Evolutionary conservation across 805 yeast species (phyloP).

Genomic region (Komagataella mondaviorum): DNA sequence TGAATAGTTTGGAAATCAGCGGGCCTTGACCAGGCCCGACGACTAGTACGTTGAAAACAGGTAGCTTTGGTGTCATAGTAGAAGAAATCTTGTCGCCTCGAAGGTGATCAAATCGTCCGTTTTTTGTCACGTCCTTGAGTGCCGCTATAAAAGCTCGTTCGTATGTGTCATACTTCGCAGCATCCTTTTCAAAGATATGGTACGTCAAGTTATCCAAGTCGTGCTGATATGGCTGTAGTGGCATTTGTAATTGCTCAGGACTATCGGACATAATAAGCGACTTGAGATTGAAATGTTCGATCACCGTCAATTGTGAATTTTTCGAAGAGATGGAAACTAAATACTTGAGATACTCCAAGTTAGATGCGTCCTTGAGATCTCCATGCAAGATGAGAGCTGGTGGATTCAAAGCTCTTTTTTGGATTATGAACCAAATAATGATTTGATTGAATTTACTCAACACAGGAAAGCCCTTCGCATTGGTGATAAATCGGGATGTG

Average conservation of each 20-base stretch:
- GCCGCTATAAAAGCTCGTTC: constrained; percentile 50
- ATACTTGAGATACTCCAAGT: constrained; percentile 8
- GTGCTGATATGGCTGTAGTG: constrained; percentile 59
- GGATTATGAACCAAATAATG: constrained; percentile 28
- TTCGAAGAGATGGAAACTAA: constrained; percentile 14
- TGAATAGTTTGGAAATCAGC: constrained; percentile 39
- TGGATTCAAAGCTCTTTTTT: constrained; percentile 24
- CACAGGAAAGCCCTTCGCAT: constrained; percentile 53
- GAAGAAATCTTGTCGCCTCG: constrained; percentile 3
- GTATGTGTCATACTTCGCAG: constrained; percentile 55
- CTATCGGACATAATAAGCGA: constrained; percentile 6
- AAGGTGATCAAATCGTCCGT: constrained; percentile 8
- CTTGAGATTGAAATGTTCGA: constrained; percentile 4
- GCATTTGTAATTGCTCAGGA: constrained; percentile 21
- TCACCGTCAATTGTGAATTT: constrained; percentile 12
- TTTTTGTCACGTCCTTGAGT: constrained; percentile 19
- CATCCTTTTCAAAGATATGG: constrained; percentile 58
- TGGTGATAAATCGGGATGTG: constrained; percentile 40
- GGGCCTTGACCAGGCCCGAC: constrained; percentile 91
- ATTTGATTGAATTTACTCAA: constrained; percentile 43
- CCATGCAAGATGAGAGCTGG: constrained; percentile 41
- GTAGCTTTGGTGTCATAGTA: not conserved
- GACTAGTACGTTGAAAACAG: constrained; percentile 31
- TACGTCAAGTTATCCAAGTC: constrained; percentile 50
- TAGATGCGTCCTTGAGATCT: constrained; percentile 6